A percentile compares a stretch with the other conserved stretches of the same genome.
These are phyloP conservation scores for Sanguinoderma infundibulare DNA, from an alignment of 1,284 basidiomycete genomes.

Conservation along the genomic window DNA sequence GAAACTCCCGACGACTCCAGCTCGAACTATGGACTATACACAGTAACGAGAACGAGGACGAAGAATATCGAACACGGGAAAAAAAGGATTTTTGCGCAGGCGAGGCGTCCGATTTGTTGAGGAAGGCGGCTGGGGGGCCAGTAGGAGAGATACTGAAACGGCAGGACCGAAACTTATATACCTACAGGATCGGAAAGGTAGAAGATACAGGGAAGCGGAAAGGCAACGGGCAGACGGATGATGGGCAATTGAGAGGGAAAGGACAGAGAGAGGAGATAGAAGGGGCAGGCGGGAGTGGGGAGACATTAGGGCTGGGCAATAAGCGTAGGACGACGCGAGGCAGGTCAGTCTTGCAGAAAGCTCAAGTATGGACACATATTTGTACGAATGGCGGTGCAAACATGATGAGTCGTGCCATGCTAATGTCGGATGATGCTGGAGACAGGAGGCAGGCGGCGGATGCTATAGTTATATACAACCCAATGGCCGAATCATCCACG, in stretches of 20 bases:
- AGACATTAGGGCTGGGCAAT: background rate
- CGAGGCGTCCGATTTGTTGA: too few relatives aligned
- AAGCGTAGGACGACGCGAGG: background rate
- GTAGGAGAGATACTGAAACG: too few relatives aligned
- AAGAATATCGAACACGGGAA: too few relatives aligned
- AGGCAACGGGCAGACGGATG: background rate
- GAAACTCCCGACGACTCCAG: conserved; percentile 5
- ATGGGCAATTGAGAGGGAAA: conserved; percentile 5
- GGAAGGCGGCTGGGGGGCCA: too few relatives aligned
- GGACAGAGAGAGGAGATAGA: conserved; percentile 12
- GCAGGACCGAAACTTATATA: too few relatives aligned
- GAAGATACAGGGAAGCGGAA: background rate
- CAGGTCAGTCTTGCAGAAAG: background rate
- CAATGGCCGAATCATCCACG: background rate
- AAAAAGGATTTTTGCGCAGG: too few relatives aligned
- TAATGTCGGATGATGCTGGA: background rate
- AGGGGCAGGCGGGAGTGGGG: background rate
- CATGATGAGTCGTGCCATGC: conserved; percentile 15
- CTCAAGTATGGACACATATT: conserved; percentile 22
- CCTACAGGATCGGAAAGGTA: too few relatives aligned
- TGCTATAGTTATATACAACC: conserved; percentile 15
- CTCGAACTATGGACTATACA: conserved; percentile 6
- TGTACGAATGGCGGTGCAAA: conserved; percentile 12
- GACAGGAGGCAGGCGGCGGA: background rate
- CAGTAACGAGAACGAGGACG: too few relatives aligned